phyloP scores from a whole-genome alignment of 2,329 filamentous ascomycete species.

The Colletotrichum cordylinicola region DNA sequence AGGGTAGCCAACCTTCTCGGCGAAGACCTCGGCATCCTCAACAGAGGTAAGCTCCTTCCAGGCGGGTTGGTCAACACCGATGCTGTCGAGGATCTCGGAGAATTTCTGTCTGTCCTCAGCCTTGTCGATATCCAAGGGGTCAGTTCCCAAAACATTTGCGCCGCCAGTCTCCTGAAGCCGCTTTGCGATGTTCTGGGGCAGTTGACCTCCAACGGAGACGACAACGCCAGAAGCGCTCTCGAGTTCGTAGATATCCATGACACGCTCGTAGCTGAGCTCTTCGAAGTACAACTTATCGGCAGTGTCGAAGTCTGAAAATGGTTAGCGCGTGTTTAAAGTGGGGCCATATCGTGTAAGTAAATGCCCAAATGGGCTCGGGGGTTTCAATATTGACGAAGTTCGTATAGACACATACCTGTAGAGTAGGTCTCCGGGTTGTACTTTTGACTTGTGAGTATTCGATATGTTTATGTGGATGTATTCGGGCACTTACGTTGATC shows the following conservation, averaged over 20 bases:
- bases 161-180: slow-evolving; percentile 90
- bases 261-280: slow-evolving; percentile 93
- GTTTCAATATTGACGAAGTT: not conserved
- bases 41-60: slow-evolving; percentile 98
- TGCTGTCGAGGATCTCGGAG: slow-evolving; percentile 95
- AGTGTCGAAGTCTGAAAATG: slow-evolving; percentile 80
- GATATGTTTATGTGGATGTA: slow-evolving; percentile 57
- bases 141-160: slow-evolving; percentile 89
- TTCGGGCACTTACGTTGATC: slow-evolving; percentile 73
- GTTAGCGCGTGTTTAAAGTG: not conserved
- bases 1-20: slow-evolving; percentile 85
- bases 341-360: not conserved
- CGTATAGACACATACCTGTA: not conserved
- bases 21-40: slow-evolving; percentile 85
- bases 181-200: slow-evolving; percentile 96
- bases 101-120: slow-evolving; percentile 99
- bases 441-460: not conserved
- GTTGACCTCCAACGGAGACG: slow-evolving; percentile 93
- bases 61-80: slow-evolving; percentile 93
- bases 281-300: slow-evolving; percentile 96
- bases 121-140: slow-evolving; percentile 95
- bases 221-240: slow-evolving; percentile 87
- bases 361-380: not conserved
- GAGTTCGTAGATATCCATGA: slow-evolving; percentile 98
- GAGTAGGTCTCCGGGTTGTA: slow-evolving; percentile 69